Conservation (phyloP, 2,329 filamentous ascomycete genomes). For the Zarea fungicola region DNA sequence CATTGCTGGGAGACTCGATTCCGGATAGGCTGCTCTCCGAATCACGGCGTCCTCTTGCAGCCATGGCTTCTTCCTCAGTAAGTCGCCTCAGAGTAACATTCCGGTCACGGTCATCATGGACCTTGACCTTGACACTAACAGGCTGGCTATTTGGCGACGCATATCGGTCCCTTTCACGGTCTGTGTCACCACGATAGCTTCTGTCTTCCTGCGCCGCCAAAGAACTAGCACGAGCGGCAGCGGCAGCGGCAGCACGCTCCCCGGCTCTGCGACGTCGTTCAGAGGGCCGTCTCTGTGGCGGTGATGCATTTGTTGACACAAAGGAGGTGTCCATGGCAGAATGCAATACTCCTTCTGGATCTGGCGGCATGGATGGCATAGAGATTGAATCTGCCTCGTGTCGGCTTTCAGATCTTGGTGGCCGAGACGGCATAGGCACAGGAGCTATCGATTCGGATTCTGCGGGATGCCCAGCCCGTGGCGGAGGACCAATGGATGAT, state of each 20-base stretch:
- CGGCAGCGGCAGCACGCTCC: conserved; percentile 42
- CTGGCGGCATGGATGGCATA: conserved; percentile 52
- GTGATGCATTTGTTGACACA: conserved; percentile 29
- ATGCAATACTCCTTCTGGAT: conserved; percentile 41
- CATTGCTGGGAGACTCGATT: conserved; percentile 44
- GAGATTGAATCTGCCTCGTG: conserved; percentile 33
- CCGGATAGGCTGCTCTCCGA: conserved; percentile 54
- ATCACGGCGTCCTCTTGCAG: conserved; percentile 37
- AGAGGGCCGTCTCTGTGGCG: conserved; percentile 40
- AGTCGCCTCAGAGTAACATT: conserved; percentile 58
- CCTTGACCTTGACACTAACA: conserved; percentile 54
- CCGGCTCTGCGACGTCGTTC: conserved; percentile 38
- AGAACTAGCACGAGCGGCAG: conserved; percentile 41
- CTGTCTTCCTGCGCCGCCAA: conserved; percentile 45
- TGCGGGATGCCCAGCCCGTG: conserved; percentile 19
- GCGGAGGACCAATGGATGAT: conserved; percentile 25
- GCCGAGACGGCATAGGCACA: not conserved
- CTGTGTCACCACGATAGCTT: conserved; percentile 26
- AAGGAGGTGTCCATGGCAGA: conserved; percentile 26
- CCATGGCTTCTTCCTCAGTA: conserved; percentile 54
- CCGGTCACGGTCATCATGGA: conserved; percentile 55
- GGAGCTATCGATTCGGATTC: not conserved
- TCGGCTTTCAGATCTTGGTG: conserved; percentile 27
- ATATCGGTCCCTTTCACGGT: conserved; percentile 35
- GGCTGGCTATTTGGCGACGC: conserved; percentile 40